These are phyloP conservation scores for Coemansia reversa DNA, from an alignment of 192 early-diverging fungal species.

Conservation along the genomic window DNA sequence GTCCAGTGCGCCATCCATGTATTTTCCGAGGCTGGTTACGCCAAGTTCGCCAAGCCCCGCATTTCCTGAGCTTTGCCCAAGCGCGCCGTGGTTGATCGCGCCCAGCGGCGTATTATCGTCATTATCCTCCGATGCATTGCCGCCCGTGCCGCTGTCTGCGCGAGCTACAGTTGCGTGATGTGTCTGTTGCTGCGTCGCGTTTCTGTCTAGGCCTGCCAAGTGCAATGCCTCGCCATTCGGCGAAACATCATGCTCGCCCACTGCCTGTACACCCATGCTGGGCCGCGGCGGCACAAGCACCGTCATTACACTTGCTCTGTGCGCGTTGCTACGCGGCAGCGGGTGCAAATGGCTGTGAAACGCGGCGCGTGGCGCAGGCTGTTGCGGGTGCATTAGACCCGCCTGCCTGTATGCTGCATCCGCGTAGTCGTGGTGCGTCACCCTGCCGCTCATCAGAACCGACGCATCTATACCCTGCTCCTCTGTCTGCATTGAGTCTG, in stretches of 20 bases:
- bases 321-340: constrained; percentile 6
- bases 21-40: constrained; percentile 22
- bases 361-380: constrained; percentile 8
- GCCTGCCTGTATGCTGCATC: constrained; percentile 16
- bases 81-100: constrained; percentile 25
- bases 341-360: constrained; percentile 12
- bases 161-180: not conserved
- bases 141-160: constrained; percentile 7
- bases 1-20: constrained; percentile 17
- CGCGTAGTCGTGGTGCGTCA: constrained; percentile 24
- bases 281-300: constrained; percentile 7
- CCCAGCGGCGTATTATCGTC: constrained; percentile 45
- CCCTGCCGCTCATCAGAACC: constrained; percentile 37
- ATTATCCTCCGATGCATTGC: constrained; percentile 19
- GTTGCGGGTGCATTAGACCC: constrained; percentile 13
- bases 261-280: not conserved
- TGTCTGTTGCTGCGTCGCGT: constrained; percentile 4
- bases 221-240: not conserved
- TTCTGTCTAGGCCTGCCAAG: not conserved
- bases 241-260: not conserved
- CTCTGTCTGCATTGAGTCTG: constrained; percentile 18
- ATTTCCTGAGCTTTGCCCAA: not conserved
- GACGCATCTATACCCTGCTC: constrained; percentile 39
- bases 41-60: not conserved
- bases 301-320: constrained; percentile 6